Conservation (phyloP, 495 filamentous ascomycete genomes). For the Chaetomium cochliodes region DNA sequence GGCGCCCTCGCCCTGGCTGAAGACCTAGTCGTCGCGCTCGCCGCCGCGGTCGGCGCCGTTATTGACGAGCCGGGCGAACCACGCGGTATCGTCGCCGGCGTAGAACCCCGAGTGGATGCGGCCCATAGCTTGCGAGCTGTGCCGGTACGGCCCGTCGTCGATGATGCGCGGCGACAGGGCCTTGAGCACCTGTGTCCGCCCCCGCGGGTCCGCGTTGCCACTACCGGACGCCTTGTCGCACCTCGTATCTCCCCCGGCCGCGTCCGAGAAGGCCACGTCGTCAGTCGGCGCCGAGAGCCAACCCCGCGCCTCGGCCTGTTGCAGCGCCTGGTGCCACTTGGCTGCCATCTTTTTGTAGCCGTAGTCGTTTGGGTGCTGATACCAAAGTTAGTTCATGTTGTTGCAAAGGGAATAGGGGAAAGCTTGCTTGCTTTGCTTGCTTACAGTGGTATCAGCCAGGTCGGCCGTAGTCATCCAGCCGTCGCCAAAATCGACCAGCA, state of each 20-base stretch:
- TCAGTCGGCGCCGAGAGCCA: background rate
- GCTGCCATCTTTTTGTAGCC: constrained; percentile 43
- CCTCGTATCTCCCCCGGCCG: background rate
- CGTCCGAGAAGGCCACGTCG: background rate
- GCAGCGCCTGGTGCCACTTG: background rate
- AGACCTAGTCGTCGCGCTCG: constrained; percentile 26
- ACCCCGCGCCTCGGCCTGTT: background rate
- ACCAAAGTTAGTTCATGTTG: too few relatives aligned
- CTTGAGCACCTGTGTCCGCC: constrained; percentile 8
- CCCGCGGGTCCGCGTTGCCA: constrained; percentile 32
- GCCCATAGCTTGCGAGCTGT: constrained; percentile 15
- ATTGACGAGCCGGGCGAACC: constrained; percentile 25
- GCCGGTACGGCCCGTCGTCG: constrained; percentile 22
- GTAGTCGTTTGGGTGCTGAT: constrained; percentile 1
- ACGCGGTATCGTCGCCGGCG: constrained; percentile 26
- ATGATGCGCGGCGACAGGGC: background rate
- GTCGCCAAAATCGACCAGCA: constrained; percentile 15
- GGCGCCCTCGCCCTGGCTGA: constrained; percentile 12
- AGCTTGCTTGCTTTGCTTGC: too few relatives aligned
- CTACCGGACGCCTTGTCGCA: constrained; percentile 35
- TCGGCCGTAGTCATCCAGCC: background rate
- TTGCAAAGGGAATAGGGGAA: too few relatives aligned
- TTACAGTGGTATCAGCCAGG: background rate
- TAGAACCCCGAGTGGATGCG: constrained; percentile 8
- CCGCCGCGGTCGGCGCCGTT: constrained; percentile 4